Evolutionary conservation across 1,139 yeast species (phyloP), one percentile per base, ranked within the genome.

Genomic region (Yamadazyma taylorii): DNA sequence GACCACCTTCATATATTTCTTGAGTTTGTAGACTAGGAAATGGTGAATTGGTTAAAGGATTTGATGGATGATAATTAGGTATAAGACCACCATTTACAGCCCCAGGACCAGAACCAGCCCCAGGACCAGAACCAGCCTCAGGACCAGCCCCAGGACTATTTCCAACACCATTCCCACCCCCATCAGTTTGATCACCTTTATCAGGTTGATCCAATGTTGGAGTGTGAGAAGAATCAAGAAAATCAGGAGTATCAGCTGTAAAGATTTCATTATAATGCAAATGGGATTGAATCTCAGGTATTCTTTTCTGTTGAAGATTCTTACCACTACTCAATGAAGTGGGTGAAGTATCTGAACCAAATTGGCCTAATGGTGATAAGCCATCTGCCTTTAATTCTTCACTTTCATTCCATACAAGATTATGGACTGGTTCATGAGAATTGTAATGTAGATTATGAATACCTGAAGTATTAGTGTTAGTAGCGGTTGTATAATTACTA

Each of bases 241-340:
- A 63, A 34, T 63, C 66, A 2, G 69, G 66, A 2, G 66, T 59
- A 36, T 55, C 53, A 10, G 60, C 54, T 9, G 52, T 47, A 38
- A 58, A 58, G 40, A 58, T 50, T 33, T 58, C 63, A 32, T 50
- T 47, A 34, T 46, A 42, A 31, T 48, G 47, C 41, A 48, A 41
- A 30, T 43, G 39, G 11, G 40, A 24, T 35, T 36, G 38, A 11
- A 42, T 31, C 5, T 45, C 47, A 9, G 32, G 27, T 4, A 37
- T 22, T 34, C 46, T 48, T 28, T 42, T 42, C 12, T 40, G 44
- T 14, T 41, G 41, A 19, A 23, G 27, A 24, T 36, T 41, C 21
- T 36, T 38, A 22, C 48, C 45, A 35, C 56, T 52, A 21, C 46
- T 43, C 29, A 52, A 45, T 12, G 60, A 53, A 24, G 47, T 51